A percentile compares a stretch with the other conserved stretches of the same genome.
phyloP scores from a whole-genome alignment of 306 rosid genomes.

The Dryas octopetala region DNA sequence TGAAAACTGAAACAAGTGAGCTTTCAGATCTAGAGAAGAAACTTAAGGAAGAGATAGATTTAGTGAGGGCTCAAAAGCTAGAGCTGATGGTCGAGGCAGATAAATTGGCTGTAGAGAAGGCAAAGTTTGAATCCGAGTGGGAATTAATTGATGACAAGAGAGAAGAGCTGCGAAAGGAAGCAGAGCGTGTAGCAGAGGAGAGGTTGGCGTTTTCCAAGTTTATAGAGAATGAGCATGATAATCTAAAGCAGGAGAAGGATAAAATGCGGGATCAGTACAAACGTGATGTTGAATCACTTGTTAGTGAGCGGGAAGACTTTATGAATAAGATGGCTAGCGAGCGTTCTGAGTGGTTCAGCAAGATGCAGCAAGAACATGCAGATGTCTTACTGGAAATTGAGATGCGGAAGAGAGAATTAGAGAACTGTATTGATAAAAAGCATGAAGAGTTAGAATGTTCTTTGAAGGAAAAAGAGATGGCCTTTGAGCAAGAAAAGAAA shows the following conservation, averaged over 20 bases:
- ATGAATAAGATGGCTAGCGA: conserved; percentile 81
- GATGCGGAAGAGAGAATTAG: conserved; percentile 66
- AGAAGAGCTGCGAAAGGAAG: conserved; percentile 70
- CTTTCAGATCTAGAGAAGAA: conserved; percentile 73
- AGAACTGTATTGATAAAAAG: conserved; percentile 78
- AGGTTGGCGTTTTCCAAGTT: conserved; percentile 60
- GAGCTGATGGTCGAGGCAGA: conserved; percentile 79
- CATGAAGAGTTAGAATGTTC: conserved; percentile 86
- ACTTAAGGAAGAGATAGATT: conserved; percentile 91
- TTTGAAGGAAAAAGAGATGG: conserved; percentile 63
- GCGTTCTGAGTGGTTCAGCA: conserved; percentile 79
- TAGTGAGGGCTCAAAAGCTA: conserved; percentile 67
- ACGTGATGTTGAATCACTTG: conserved; percentile 60
- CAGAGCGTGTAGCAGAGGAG: conserved; percentile 62
- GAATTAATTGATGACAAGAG: conserved; percentile 89
- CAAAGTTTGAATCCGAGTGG: conserved; percentile 95
- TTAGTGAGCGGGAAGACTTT: conserved; percentile 75
- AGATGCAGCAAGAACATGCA: conserved; percentile 86
- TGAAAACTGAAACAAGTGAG: conserved; percentile 79
- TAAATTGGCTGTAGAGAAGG: conserved; percentile 72
- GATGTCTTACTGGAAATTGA: conserved; percentile 80
- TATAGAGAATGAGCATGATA: conserved; percentile 73
- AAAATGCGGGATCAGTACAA: conserved; percentile 65
- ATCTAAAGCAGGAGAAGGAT: conserved; percentile 64
- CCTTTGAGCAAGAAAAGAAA: conserved; percentile 81